A percentile compares a stretch with the other conserved stretches of the same genome.
These are phyloP conservation scores for Myrmaecium sp. DNA, from an alignment of 2,329 filamentous ascomycete genomes.

Conservation along the genomic window DNA sequence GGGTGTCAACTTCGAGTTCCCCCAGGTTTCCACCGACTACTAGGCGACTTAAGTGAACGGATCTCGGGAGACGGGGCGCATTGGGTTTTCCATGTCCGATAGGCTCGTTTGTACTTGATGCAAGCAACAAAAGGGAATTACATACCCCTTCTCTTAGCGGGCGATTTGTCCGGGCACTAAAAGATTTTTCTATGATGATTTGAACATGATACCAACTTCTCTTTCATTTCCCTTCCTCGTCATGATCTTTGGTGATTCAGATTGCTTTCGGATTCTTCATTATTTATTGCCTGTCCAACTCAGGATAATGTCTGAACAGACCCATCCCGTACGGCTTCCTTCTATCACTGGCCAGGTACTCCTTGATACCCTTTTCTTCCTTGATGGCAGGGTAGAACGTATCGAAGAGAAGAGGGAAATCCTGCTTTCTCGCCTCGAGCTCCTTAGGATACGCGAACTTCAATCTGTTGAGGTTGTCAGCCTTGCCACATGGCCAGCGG, in stretches of 20 bases:
- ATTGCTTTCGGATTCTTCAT: too few species aligned
- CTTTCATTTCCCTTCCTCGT: too few species aligned
- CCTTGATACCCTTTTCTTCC: conserved; percentile 45
- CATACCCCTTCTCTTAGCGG: too few species aligned
- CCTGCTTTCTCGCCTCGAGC: conserved; percentile 35
- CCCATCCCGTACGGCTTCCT: conserved; percentile 45
- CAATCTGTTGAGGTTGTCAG: conserved; percentile 36
- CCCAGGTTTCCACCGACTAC: conserved; percentile 67
- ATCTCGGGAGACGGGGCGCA: too few species aligned
- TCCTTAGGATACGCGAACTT: conserved; percentile 56
- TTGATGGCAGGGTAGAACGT: conserved; percentile 45
- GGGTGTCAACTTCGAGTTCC: conserved; percentile 96
- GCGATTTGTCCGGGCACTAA: too few species aligned
- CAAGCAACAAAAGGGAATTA: too few species aligned
- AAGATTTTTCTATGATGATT: too few species aligned
- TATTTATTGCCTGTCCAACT: conserved; percentile 42
- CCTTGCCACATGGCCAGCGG: not conserved
- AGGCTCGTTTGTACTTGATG: too few species aligned
- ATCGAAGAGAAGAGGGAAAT: conserved; percentile 45
- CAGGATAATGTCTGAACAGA: conserved; percentile 56
- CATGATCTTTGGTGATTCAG: conserved; percentile 1
- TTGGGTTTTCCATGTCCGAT: too few species aligned
- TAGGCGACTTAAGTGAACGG: conserved; percentile 37
- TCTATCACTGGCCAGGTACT: conserved; percentile 50
- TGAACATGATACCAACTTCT: too few species aligned